Evolutionary conservation across 139 green algal species (phyloP), one percentile per base, ranked within the genome.

Genomic region (Raphidocelis subcapitata): DNA sequence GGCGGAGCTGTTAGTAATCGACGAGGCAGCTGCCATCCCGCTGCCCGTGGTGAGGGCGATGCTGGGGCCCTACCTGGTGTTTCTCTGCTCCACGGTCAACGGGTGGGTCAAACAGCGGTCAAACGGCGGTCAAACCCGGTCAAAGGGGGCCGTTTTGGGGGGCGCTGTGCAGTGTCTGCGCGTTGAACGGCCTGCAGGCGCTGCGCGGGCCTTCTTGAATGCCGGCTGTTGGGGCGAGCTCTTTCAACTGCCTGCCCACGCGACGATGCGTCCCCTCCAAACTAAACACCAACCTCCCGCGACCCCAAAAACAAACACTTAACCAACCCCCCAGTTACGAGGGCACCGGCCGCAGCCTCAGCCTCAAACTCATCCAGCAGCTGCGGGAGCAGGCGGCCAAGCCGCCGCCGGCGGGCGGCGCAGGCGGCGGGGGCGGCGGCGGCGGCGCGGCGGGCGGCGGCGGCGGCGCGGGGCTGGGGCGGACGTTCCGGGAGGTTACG

Each of bases 1-100:
- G 82, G 95, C 95, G 8, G 95, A 99, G 90, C 88, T 99, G 72
- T 77, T 99, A 47, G 93, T 99, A 14, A 98, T 99, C 67, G 95
- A 99, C 73, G 95, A 99, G 83, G 94, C 94, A 16, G 94, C 94
- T 0, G 94, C 94, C 61, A 99, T 99, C 70, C 95, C 95, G 1
- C 84, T 99, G 73, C 93, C 95, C 0, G 62, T 94, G 54, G 95
- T 99, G 21, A 96, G 95, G 78, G 57, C 81, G 31, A 85, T 99
- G 82, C 84, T 99, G 73, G 95, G 95, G 3, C 95, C 95, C 20
- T 98, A 99, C 88, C 85, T 99, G 15, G 92, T 98, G 29, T 99
- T 99, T 87, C 85, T 99, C 3, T 97, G 92, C 87, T 98, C 94
- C 54, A 98, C 93, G 4, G 90, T 97, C 32, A 90, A 84, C 69